A percentile compares a stretch with the other conserved stretches of the same genome.
Evolutionary conservation across 345 rosid genomes (phyloP).

Genomic region (Murraya koenigii): DNA sequence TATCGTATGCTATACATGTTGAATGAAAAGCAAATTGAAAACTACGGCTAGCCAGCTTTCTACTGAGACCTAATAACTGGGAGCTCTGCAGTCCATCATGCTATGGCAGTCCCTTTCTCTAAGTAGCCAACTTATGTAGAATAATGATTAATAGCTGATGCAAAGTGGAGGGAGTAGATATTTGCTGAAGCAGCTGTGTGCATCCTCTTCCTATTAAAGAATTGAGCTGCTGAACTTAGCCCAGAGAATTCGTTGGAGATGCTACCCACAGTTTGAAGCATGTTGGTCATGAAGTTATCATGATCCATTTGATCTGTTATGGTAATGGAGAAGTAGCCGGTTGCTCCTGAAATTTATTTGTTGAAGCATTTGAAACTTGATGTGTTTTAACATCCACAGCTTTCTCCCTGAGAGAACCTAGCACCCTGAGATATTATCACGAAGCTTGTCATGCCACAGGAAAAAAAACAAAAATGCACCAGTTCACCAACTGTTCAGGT

Average conservation of each 20-base stretch:
- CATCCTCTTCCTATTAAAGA: conserved; percentile 13
- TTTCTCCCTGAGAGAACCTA: conserved; percentile 7
- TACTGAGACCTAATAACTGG: background rate
- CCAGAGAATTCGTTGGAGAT: conserved; percentile 3
- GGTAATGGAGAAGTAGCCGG: conserved; percentile 15
- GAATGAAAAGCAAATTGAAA: conserved; percentile 3
- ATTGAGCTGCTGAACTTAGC: conserved; percentile 11
- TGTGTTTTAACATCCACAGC: conserved; percentile 17
- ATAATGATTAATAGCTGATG: conserved; percentile 17
- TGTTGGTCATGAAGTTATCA: conserved; percentile 12
- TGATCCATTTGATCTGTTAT: conserved; percentile 13
- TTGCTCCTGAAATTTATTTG: conserved; percentile 24
- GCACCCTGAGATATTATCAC: conserved; percentile 32
- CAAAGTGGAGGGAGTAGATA: conserved; percentile 17
- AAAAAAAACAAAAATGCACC: conserved; percentile 7
- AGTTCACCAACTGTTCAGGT: conserved; percentile 21
- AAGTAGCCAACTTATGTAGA: conserved; percentile 5
- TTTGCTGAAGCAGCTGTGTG: conserved; percentile 2
- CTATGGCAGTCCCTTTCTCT: conserved; percentile 3
- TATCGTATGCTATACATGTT: conserved; percentile 24
- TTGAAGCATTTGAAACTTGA: conserved; percentile 19
- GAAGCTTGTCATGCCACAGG: conserved; percentile 25
- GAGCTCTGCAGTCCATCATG: conserved; percentile 12
- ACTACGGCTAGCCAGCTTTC: conserved; percentile 15
- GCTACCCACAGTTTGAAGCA: conserved; percentile 1